A percentile compares a stretch with the other conserved stretches of the same genome.
These are phyloP conservation scores for Coemansia sp. DNA, from an alignment of 192 early-diverging fungal genomes.

Conservation along the genomic window DNA sequence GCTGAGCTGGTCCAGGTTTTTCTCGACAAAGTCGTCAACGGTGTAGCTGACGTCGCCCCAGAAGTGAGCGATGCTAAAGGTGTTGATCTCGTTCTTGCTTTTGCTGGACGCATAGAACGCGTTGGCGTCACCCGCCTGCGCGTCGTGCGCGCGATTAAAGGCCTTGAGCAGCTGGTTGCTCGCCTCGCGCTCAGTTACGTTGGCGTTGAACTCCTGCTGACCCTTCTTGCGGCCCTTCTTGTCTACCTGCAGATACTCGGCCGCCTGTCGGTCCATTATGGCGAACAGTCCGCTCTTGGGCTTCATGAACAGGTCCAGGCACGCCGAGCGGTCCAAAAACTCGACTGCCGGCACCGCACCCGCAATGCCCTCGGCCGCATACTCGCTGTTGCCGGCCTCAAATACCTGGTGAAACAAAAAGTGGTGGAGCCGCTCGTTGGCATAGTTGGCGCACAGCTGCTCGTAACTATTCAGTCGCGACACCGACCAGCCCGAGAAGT, in stretches of 20 bases:
- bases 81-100: slow-evolving; percentile 54
- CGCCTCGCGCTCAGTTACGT: slow-evolving; percentile 38
- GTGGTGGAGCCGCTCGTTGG: slow-evolving; percentile 82
- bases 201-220: slow-evolving; percentile 40
- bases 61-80: slow-evolving; percentile 43
- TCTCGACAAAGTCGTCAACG: slow-evolving; percentile 75
- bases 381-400: slow-evolving; percentile 61
- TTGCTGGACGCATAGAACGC: slow-evolving; percentile 38
- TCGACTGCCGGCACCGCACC: slow-evolving; percentile 44
- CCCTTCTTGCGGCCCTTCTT: slow-evolving; percentile 23
- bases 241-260: slow-evolving; percentile 34
- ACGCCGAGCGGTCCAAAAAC: slow-evolving; percentile 61
- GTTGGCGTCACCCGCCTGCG: slow-evolving; percentile 27
- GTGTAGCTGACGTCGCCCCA: slow-evolving; percentile 60
- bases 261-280: slow-evolving; percentile 64
- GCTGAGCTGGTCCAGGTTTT: slow-evolving; percentile 75
- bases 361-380: slow-evolving; percentile 57
- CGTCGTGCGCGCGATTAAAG: slow-evolving; percentile 43
- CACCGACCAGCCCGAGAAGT: slow-evolving; percentile 74
- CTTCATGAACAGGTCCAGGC: slow-evolving; percentile 69
- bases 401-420: slow-evolving; percentile 70
- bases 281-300: slow-evolving; percentile 69
- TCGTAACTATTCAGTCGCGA: slow-evolving; percentile 49
- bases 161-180: slow-evolving; percentile 46
- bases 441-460: slow-evolving; percentile 75